Percentiles rank a stretch among this genome's conserved stretches.
Evolutionary conservation across 208 protist species (phyloP).

Genomic region (Blechomonas ayalai): DNA sequence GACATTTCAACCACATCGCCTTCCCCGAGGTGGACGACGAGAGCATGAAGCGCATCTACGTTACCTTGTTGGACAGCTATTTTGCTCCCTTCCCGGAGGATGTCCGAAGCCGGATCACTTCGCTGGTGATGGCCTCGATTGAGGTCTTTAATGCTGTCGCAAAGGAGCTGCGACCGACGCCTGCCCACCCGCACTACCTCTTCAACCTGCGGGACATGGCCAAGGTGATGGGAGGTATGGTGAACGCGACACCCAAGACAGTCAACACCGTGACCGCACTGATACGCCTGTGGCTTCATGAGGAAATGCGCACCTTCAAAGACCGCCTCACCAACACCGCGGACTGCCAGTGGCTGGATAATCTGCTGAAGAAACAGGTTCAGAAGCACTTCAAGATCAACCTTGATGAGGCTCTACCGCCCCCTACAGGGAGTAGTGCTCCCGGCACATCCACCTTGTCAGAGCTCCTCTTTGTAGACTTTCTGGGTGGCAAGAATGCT

Average conservation of each 20-base stretch:
- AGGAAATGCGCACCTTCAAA: slow-evolving; percentile 92
- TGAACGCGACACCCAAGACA: slow-evolving; percentile 72
- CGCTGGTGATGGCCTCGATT: slow-evolving; percentile 92
- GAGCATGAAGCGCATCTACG: slow-evolving; percentile 94
- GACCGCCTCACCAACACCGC: slow-evolving; percentile 92
- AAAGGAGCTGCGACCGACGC: slow-evolving; percentile 95
- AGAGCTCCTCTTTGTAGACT: slow-evolving; percentile 93
- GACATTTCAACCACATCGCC: slow-evolving; percentile 98
- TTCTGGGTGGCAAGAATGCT: slow-evolving; percentile 74
- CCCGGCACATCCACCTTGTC: neutral
- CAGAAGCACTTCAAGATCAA: slow-evolving; percentile 75
- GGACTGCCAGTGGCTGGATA: slow-evolving; percentile 92
- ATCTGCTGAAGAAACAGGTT: slow-evolving; percentile 69
- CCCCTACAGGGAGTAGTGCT: slow-evolving; percentile 13
- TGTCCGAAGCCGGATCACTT: slow-evolving; percentile 49
- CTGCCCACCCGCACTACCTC: slow-evolving; percentile 97
- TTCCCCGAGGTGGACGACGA: slow-evolving; percentile 95
- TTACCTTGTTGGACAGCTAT: slow-evolving; percentile 93
- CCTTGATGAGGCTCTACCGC: slow-evolving; percentile 55
- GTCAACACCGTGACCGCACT: slow-evolving; percentile 47
- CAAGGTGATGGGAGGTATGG: slow-evolving; percentile 96
- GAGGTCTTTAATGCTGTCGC: slow-evolving; percentile 92
- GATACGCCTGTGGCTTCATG: slow-evolving; percentile 94
- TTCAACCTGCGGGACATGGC: slow-evolving; percentile 98
- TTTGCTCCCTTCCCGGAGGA: slow-evolving; percentile 86